A percentile compares a stretch with the other conserved stretches of the same genome.
phyloP scores from a whole-genome alignment of 1,139 yeast species.

The Kodamaea derodonti region DNA sequence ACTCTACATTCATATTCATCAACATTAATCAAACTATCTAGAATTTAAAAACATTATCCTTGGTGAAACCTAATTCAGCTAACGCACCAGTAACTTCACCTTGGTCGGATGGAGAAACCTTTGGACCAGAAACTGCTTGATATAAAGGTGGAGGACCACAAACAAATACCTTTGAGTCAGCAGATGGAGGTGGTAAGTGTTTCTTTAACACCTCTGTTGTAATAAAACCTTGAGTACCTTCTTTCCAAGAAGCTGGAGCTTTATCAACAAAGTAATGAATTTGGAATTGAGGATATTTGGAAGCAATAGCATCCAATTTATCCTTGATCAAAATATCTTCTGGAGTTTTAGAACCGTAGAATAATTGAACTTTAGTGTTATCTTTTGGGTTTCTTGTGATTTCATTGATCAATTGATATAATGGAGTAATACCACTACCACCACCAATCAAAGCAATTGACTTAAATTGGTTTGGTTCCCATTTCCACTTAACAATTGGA shows the following conservation, averaged over 20 bases:
- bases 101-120: constrained; percentile 85
- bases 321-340: constrained; percentile 74
- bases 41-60: constrained; percentile 88
- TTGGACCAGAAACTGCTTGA: constrained; percentile 61
- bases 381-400: constrained; percentile 72
- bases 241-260: constrained; percentile 46
- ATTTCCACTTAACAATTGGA: constrained; percentile 88
- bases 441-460: constrained; percentile 87
- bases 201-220: constrained; percentile 36
- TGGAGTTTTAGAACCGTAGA: constrained; percentile 76
- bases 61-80: constrained; percentile 81
- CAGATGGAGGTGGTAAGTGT: constrained; percentile 62
- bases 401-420: constrained; percentile 77
- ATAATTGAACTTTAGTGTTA: constrained; percentile 75
- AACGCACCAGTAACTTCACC: constrained; percentile 90
- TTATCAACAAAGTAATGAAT: constrained; percentile 79
- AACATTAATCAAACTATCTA: too few species aligned
- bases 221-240: constrained; percentile 46
- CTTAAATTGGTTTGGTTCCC: constrained; percentile 82
- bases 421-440: constrained; percentile 95
- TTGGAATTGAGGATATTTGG: constrained; percentile 69
- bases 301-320: constrained; percentile 66
- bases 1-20: too few species aligned
- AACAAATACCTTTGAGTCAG: constrained; percentile 87
- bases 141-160: constrained; percentile 37